Evolutionary conservation across 768 basidiomycete genomes (phyloP).

Genomic region (Kwoniella dendrophila): DNA sequence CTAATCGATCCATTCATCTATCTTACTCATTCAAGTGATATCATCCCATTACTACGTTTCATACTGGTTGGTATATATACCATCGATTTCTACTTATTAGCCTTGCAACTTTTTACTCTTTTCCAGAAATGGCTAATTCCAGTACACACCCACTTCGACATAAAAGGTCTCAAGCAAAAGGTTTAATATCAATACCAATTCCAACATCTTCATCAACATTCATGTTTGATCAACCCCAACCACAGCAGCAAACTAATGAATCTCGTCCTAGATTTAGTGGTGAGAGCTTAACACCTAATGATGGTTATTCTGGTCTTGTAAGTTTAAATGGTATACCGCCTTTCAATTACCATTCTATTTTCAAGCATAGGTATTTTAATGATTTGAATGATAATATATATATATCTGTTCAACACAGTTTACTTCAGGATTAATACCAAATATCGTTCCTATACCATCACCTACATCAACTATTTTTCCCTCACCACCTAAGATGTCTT

Average conservation of each 20-base stretch:
- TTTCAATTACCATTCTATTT: background rate
- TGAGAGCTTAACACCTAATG: conserved; percentile 34
- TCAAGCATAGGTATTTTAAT: too few species aligned
- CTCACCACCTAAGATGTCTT: conserved; percentile 21
- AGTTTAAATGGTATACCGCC: background rate
- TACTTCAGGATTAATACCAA: conserved; percentile 26
- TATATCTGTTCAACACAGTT: conserved; percentile 20
- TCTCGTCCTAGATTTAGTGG: conserved; percentile 27
- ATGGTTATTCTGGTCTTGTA: conserved; percentile 43
- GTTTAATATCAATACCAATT: conserved; percentile 24
- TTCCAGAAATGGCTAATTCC: conserved; percentile 11
- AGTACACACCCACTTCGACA: conserved; percentile 25
- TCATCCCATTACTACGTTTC: too few species aligned
- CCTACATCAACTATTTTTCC: conserved; percentile 29
- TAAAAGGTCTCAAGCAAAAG: conserved; percentile 24
- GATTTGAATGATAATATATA: too few species aligned
- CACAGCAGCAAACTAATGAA: background rate
- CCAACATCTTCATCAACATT: conserved; percentile 27
- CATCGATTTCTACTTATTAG: background rate
- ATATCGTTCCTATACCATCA: conserved; percentile 10
- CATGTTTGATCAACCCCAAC: conserved; percentile 11
- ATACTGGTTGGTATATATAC: too few species aligned
- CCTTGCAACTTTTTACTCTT: background rate
- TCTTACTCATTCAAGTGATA: background rate
- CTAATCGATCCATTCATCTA: background rate